Evolutionary conservation across 805 yeast species (phyloP), one percentile per base, ranked within the genome.

Genomic region (Metschnikowia kunwiensis): DNA sequence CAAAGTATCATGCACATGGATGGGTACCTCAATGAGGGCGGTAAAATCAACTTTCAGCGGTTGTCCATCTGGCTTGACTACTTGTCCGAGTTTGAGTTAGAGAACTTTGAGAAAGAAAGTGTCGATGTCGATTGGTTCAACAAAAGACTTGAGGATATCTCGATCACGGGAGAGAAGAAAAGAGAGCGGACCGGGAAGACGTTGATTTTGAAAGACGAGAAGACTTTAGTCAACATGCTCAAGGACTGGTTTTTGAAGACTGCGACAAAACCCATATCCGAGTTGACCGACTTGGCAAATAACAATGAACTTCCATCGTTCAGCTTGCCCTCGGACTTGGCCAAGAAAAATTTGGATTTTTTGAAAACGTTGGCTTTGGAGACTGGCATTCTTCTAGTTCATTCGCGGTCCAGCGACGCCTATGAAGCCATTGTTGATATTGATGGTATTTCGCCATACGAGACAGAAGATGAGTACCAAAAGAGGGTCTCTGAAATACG

Each of bases 91-190:
- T 88, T 89, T 53, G 98, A 93, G 60, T 65, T 80, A 46, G 85
- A 82, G 58, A 82, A 84, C 55, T 93, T 91, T 53, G 97, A 93
- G 61, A 80, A 74, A 46, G 79, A 80, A 35, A 86, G 83, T 44
- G 75, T 86, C 37, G 96, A 89, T 58, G 78, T 86, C 22, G 93
- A 84, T 44, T 89, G 96, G 96, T 86, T 87, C 61, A 87, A 87
- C 61, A 75, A 82, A 52, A 85, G 85, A 53, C 72, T 91, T 43
- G 94, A 85, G 47, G 82, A 82, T 52, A 78, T 85, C 38, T 82
- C 91, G 5, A 64, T 80, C 30, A 70, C 78, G 34, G 93, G 91
- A 51, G 85, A 78, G 49, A 77, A 69, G 60, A 81, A 74, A 58
- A 75, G 87, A 60, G 74, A 72, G 39, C 74, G 77, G 50, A 67